Conservation (phyloP, 495 filamentous ascomycete species). For the Corynascus novoguineensis region DNA sequence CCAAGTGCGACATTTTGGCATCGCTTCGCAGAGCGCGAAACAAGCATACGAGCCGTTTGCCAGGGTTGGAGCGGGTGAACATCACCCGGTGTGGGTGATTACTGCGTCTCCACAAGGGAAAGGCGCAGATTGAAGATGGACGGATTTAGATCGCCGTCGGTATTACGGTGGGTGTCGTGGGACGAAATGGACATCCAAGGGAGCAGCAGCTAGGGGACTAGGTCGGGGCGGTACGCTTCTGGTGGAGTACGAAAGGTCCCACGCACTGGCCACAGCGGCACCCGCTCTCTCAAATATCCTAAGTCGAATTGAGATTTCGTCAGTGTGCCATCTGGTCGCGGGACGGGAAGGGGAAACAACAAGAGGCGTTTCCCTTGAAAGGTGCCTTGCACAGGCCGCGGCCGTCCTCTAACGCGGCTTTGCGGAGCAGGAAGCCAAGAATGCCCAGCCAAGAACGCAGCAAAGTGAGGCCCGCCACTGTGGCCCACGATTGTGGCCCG, state of each 20-base stretch:
- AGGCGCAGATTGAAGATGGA: background rate
- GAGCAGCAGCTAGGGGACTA: background rate
- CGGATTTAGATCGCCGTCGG: background rate
- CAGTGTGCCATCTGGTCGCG: background rate
- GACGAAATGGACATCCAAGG: background rate
- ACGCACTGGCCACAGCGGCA: background rate
- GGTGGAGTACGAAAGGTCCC: background rate
- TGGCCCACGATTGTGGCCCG: background rate
- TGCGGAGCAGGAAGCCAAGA: background rate
- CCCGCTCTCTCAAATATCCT: background rate
- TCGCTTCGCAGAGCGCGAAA: background rate
- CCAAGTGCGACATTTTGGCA: background rate
- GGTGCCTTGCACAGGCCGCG: background rate
- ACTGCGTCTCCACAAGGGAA: background rate
- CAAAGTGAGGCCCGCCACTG: background rate
- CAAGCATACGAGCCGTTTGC: background rate
- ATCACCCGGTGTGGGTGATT: no score
- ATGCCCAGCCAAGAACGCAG: background rate
- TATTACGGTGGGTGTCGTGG: background rate
- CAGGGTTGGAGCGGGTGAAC: background rate
- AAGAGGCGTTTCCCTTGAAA: background rate
- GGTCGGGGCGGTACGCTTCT: background rate
- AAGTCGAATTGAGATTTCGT: background rate
- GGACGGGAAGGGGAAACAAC: background rate
- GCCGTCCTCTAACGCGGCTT: background rate